These are phyloP conservation scores for Dendrostoma leiphaemia DNA, from an alignment of 2,329 filamentous ascomycete genomes.

Conservation along the genomic window DNA sequence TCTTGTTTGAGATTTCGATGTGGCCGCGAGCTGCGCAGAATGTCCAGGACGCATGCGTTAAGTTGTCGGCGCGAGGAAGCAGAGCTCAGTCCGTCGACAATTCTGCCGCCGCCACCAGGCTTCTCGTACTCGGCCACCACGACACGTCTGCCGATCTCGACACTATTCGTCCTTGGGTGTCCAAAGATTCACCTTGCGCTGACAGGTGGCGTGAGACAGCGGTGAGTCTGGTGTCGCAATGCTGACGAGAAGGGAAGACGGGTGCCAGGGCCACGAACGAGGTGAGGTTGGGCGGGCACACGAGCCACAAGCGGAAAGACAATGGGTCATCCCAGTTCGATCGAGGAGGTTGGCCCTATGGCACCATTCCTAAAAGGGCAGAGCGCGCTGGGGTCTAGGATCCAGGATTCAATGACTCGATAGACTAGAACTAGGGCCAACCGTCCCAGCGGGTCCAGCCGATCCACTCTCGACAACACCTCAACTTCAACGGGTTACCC, in stretches of 20 bases:
- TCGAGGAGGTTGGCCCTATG: too few relatives aligned
- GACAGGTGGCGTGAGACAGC: conserved; percentile 6
- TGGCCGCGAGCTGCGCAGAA: too few relatives aligned
- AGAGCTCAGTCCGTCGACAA: too few relatives aligned
- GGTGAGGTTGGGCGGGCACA: not conserved
- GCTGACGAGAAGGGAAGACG: not conserved
- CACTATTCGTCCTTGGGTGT: not conserved
- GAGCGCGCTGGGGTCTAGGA: not conserved
- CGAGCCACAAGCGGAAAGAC: too few relatives aligned
- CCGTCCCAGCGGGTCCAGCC: not conserved
- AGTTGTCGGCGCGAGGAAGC: not conserved
- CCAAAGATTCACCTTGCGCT: not conserved
- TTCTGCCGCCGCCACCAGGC: too few relatives aligned
- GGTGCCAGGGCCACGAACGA: too few relatives aligned
- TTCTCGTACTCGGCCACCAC: too few relatives aligned
- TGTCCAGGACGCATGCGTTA: too few relatives aligned
- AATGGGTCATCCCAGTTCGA: too few relatives aligned
- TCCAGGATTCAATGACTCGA: not conserved
- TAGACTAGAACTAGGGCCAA: not conserved
- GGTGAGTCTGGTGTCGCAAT: conserved; percentile 3
- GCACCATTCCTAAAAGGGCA: not conserved
- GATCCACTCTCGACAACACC: not conserved
- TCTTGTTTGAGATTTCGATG: too few relatives aligned
- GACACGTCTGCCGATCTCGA: not conserved
- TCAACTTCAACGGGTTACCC: not conserved